phyloP scores from a whole-genome alignment of 208 protist species.

The Leishmania martiniquensis region DNA sequence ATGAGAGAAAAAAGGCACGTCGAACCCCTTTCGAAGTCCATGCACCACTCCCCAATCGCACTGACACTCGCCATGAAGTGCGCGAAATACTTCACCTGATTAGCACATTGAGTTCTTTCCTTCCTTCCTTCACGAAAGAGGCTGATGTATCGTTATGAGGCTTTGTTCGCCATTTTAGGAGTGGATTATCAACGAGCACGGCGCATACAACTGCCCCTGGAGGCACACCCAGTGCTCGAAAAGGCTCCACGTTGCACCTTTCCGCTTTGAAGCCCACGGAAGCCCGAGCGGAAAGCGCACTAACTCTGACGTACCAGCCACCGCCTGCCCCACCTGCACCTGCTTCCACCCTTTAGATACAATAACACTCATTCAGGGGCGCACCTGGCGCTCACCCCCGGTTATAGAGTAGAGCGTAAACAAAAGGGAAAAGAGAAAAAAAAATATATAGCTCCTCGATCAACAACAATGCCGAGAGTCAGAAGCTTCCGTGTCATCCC shows the following conservation, averaged over 20 bases:
- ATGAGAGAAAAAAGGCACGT: conserved; percentile 7
- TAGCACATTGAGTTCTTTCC: conserved; percentile 10
- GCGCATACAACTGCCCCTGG: neutral
- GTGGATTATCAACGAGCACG: conserved; percentile 2
- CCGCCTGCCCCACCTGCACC: neutral
- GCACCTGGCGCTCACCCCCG: too few relatives aligned
- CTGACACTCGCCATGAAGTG: neutral
- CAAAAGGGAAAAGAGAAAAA: conserved; percentile 2
- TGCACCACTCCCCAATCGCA: neutral
- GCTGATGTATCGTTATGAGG: neutral
- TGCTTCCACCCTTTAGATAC: neutral
- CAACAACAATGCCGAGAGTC: neutral
- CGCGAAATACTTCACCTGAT: neutral
- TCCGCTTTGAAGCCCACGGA: neutral
- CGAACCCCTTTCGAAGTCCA: neutral
- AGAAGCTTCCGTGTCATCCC: neutral
- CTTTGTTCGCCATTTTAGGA: neutral
- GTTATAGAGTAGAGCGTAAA: neutral
- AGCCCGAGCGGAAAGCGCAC: neutral
- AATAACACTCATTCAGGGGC: neutral
- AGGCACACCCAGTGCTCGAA: neutral
- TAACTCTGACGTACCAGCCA: neutral
- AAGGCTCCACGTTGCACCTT: neutral
- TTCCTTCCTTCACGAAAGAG: conserved; percentile 17
- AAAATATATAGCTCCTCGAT: neutral